Conservation (phyloP, 2,329 filamentous ascomycete genomes). For the Spiromastix sp. region DNA sequence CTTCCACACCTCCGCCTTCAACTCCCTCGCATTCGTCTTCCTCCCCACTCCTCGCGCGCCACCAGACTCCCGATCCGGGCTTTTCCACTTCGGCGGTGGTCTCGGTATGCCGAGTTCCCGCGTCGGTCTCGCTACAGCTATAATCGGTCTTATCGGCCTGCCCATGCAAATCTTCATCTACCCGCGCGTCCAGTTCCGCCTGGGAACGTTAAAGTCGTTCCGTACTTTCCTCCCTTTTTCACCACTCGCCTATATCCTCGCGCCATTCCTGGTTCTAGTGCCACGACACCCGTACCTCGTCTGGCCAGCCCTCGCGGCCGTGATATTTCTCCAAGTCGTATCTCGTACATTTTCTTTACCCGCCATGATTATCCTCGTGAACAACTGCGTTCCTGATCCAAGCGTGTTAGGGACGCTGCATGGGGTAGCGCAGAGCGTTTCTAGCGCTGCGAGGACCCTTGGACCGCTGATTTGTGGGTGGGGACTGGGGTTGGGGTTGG, state of each 20-base stretch:
- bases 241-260: conserved; percentile 56
- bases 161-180: conserved; percentile 62
- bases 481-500: conserved; percentile 43
- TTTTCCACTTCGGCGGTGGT: conserved; percentile 58
- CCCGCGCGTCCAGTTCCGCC: conserved; percentile 52
- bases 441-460: conserved; percentile 44
- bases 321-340: conserved; percentile 59
- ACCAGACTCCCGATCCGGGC: conserved; percentile 28
- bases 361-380: conserved; percentile 48
- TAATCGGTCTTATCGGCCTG: conserved; percentile 67
- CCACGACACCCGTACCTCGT: conserved; percentile 45
- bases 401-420: conserved; percentile 49
- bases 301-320: conserved; percentile 55
- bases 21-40: conserved; percentile 66
- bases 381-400: conserved; percentile 49
- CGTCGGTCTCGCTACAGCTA: conserved; percentile 69
- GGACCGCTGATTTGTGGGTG: conserved; percentile 47
- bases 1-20: conserved; percentile 66
- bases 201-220: conserved; percentile 61
- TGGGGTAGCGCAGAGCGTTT: conserved; percentile 47
- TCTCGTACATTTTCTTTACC: conserved; percentile 61
- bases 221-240: conserved; percentile 60
- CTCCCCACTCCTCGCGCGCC: conserved; percentile 58
- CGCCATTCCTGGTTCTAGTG: conserved; percentile 61
- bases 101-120: conserved; percentile 60